Evolutionary conservation across 345 rosid genomes (phyloP), one percentile per base, ranked within the genome.

Genomic region (Lepidium aucheri): DNA sequence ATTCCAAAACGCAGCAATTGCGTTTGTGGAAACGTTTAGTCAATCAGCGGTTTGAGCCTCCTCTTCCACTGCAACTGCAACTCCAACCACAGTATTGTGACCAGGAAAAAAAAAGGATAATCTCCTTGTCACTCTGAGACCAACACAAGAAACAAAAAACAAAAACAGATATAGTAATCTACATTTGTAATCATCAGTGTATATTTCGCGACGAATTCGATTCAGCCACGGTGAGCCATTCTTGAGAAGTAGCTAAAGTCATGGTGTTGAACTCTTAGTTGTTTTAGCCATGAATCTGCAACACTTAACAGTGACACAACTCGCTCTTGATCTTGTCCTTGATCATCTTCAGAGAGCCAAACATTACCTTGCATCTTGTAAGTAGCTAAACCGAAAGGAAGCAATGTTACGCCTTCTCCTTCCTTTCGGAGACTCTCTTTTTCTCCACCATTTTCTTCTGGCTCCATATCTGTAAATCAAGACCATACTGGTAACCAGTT

Each of bases 281-380:
- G 99, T 83, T 91, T 95, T 5, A 95, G 85, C 99, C 99, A 95
- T 14, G 99, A 95, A 80, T 95, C 96, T 2, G 99, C 98, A 69
- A 95, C 97, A 30, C 99, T 84, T 65, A 83, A 66, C 14, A 95
- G 91, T 9, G 99, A 95, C 34, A 60, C 58, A 32, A 95, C 78
- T 79, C 89, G 82, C 5, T 89, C 97, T 43, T 84, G 95, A 87
- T 86, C 98, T 82, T 76, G 72, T 3, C 97, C 95, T 44, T 74
- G 73, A 39, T 64, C 64, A 39, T 91, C 85, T 53, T 87, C 96
- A 1, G 90, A 78, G 34, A 85, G 80, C 99, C 99, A 95, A 67
- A 95, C 85, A 35, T 81, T 80, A 36, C 99, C 98, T 79, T 91
- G 98, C 98, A 95, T 89, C 83, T 95, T 95, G 85, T 95, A 95